phyloP scores from a whole-genome alignment of 2,329 filamentous ascomycete genomes.

The Alternaria panax region DNA sequence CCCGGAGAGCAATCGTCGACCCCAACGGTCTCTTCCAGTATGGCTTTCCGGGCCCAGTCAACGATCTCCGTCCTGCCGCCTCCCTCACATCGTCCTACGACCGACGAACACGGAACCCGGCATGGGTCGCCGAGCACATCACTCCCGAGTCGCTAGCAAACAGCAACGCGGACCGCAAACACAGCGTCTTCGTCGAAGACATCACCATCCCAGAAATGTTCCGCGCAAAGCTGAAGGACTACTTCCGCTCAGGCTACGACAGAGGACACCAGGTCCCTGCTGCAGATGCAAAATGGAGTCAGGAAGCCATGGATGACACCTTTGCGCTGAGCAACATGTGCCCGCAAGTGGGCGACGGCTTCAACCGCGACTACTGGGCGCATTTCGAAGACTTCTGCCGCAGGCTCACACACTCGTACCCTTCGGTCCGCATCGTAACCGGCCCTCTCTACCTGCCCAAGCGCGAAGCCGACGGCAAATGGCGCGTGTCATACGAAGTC shows the following conservation, averaged over 20 bases:
- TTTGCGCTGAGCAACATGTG: slow-evolving; percentile 97
- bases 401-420: slow-evolving; percentile 79
- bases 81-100: slow-evolving; percentile 89
- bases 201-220: slow-evolving; percentile 80
- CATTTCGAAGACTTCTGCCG: slow-evolving; percentile 98
- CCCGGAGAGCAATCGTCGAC: slow-evolving; percentile 52
- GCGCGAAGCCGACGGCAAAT: slow-evolving; percentile 88
- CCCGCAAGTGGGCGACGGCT: slow-evolving; percentile 96
- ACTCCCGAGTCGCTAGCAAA: slow-evolving; percentile 81
- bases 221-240: slow-evolving; percentile 89
- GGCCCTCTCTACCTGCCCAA: slow-evolving; percentile 92
- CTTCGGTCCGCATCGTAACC: slow-evolving; percentile 88
- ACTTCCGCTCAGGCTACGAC: slow-evolving; percentile 93
- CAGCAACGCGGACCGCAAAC: slow-evolving; percentile 80
- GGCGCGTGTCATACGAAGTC: slow-evolving; percentile 94
- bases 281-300: slow-evolving; percentile 94
- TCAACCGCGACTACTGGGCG: slow-evolving; percentile 99
- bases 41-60: slow-evolving; percentile 87
- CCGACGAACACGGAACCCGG: slow-evolving; percentile 86
- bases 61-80: slow-evolving; percentile 78
- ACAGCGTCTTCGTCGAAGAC: slow-evolving; percentile 87
- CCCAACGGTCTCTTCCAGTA: slow-evolving; percentile 62
- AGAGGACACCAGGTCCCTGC: slow-evolving; percentile 96
- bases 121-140: slow-evolving; percentile 94
- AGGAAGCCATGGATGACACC: slow-evolving; percentile 92